phyloP scores from a whole-genome alignment of 1,139 yeast species.

The Hyphopichia khmerensis region DNA sequence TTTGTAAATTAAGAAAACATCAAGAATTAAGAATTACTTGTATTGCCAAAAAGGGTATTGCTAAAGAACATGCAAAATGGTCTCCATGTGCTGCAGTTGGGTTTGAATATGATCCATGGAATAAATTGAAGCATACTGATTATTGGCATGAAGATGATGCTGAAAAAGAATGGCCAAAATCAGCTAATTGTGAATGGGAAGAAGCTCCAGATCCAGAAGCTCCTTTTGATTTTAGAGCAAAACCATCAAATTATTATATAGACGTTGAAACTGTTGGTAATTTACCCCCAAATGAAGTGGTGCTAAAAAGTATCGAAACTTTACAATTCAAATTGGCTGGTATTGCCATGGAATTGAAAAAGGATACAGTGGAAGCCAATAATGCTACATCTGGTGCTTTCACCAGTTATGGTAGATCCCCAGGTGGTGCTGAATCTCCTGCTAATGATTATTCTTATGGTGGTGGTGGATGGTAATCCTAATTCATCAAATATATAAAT shows the following conservation, averaged over 20 bases:
- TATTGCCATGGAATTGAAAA: constrained; percentile 76
- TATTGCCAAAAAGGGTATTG: constrained; percentile 96
- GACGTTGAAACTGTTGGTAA: constrained; percentile 93
- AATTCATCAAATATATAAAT: constrained; percentile 2
- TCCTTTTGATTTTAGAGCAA: constrained; percentile 80
- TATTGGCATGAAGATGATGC: constrained; percentile 94
- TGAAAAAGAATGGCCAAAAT: constrained; percentile 89
- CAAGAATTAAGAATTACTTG: constrained; percentile 89
- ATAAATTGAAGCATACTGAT: constrained; percentile 91
- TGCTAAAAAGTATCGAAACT: constrained; percentile 76
- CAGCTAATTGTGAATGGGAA: constrained; percentile 90
- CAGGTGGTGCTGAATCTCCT: constrained; percentile 37
- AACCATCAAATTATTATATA: constrained; percentile 76
- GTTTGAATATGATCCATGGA: constrained; percentile 99
- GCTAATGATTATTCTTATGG: constrained; percentile 46
- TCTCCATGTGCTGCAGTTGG: constrained; percentile 97
- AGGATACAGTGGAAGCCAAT: constrained; percentile 52
- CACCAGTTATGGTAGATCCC: constrained; percentile 51
- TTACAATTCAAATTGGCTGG: constrained; percentile 90
- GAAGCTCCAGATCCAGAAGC: constrained; percentile 92
- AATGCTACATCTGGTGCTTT: constrained; percentile 45
- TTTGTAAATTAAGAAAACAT: constrained; percentile 88
- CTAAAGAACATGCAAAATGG: constrained; percentile 99
- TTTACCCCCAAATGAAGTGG: constrained; percentile 85
- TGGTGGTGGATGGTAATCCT: constrained; percentile 39